These are phyloP conservation scores for Pyropia yezoensis DNA, from an alignment of 23 red algal species.

Conservation along the genomic window DNA sequence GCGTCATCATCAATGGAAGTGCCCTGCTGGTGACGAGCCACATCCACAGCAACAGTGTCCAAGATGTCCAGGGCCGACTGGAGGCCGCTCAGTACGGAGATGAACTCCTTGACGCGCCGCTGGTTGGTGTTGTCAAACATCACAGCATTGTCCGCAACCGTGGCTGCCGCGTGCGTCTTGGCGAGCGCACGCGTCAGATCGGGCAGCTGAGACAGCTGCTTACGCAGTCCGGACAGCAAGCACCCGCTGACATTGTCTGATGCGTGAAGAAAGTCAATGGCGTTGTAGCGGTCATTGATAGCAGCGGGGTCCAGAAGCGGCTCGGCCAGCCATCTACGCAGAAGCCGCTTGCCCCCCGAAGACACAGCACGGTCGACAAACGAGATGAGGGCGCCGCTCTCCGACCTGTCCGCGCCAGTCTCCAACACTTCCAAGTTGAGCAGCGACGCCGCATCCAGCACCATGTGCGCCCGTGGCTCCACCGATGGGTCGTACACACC, in stretches of 20 bases:
- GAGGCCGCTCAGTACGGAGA: slow-evolving; percentile 46
- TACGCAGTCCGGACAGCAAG: slow-evolving; percentile 8
- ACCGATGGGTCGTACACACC: too few species aligned
- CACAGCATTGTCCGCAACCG: slow-evolving; percentile 41
- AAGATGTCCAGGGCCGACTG: slow-evolving; percentile 43
- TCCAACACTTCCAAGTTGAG: slow-evolving; percentile 66
- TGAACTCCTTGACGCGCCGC: slow-evolving; percentile 70
- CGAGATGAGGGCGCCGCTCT: slow-evolving; percentile 59
- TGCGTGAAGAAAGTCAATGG: slow-evolving; percentile 52
- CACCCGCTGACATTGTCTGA: slow-evolving; percentile 18
- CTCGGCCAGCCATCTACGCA: slow-evolving; percentile 70
- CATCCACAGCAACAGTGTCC: slow-evolving; percentile 13
- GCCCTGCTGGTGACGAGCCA: neutral
- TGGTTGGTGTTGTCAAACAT: slow-evolving; percentile 99
- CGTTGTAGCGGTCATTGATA: slow-evolving; percentile 71
- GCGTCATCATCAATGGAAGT: neutral
- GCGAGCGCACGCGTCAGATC: slow-evolving; percentile 77
- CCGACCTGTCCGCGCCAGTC: slow-evolving; percentile 27
- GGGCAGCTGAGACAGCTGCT: slow-evolving; percentile 45
- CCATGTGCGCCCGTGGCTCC: slow-evolving; percentile 1
- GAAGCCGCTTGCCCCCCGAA: slow-evolving; percentile 57
- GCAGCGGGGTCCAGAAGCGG: slow-evolving; percentile 38
- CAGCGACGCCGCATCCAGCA: slow-evolving; percentile 56
- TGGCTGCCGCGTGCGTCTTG: slow-evolving; percentile 53
- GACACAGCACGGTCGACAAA: slow-evolving; percentile 72